phyloP scores from a whole-genome alignment of 441 rosid genomes.

The Erysimum pusillum region DNA sequence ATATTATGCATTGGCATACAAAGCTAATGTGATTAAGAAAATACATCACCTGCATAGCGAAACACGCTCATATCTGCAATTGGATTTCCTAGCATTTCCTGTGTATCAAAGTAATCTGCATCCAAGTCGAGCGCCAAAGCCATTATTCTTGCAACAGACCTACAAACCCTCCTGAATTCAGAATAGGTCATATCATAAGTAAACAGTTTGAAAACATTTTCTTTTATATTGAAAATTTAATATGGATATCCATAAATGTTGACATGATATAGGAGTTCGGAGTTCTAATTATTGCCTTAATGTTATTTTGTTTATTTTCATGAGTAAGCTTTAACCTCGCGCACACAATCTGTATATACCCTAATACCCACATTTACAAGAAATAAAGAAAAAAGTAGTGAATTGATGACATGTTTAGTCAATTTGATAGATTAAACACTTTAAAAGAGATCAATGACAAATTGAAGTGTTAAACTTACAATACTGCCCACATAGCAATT shows the following conservation, averaged over 20 bases:
- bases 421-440: too few relatives aligned
- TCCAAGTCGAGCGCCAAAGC: constrained; percentile 88
- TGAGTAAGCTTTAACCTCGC: too few relatives aligned
- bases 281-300: background rate
- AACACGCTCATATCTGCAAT: constrained; percentile 75
- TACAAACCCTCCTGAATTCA: constrained; percentile 78
- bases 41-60: constrained; percentile 68
- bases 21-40: constrained; percentile 13
- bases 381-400: too few relatives aligned
- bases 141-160: constrained; percentile 70
- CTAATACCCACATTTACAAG: too few relatives aligned
- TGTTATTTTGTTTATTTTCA: background rate
- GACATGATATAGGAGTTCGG: too few relatives aligned
- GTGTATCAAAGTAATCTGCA: constrained; percentile 75
- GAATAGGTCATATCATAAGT: background rate
- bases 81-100: constrained; percentile 84
- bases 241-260: background rate
- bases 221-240: background rate
- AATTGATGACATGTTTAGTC: too few relatives aligned
- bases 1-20: background rate
- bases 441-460: background rate
- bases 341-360: too few relatives aligned
- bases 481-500: too few relatives aligned
- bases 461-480: background rate
- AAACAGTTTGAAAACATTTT: constrained; percentile 4